Conservation (phyloP, 139 green algal species). For the Tetratostichococcus sp. region DNA sequence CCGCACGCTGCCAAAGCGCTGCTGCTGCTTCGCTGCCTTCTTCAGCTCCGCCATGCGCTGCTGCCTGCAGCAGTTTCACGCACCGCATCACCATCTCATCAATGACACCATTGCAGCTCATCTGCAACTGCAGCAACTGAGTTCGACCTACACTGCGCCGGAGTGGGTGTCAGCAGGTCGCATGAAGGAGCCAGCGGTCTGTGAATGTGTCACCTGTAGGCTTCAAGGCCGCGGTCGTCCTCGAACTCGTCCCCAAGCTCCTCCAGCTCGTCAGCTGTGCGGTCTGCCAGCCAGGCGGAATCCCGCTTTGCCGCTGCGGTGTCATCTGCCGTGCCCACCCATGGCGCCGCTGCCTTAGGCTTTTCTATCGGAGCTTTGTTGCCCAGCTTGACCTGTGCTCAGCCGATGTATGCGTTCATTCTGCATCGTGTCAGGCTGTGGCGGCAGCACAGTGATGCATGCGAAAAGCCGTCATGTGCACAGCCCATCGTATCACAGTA, state of each 20-base stretch:
- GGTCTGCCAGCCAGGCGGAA: constrained; percentile 43
- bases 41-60: constrained; percentile 69
- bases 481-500: too few relatives aligned
- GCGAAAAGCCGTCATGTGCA: too few relatives aligned
- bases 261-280: constrained; percentile 50
- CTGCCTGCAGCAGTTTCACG: constrained; percentile 51
- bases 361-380: constrained; percentile 61
- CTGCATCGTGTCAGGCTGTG: too few relatives aligned
- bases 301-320: constrained; percentile 13
- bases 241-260: constrained; percentile 71
- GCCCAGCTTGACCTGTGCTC: constrained; percentile 34
- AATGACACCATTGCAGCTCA: too few relatives aligned
- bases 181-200: too few relatives aligned
- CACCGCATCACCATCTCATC: too few relatives aligned
- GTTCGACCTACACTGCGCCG: too few relatives aligned
- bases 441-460: too few relatives aligned
- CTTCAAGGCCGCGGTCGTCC: constrained; percentile 70
- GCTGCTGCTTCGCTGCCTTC: constrained; percentile 15
- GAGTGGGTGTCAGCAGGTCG: too few relatives aligned
- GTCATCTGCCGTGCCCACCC: constrained; percentile 39
- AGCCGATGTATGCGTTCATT: too few relatives aligned
- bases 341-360: constrained; percentile 57
- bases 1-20: constrained; percentile 60
- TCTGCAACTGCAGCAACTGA: too few relatives aligned
- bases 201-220: constrained; percentile 76